Conservation (phyloP, 2,329 filamentous ascomycete species). For the Talaromyces funiculosus region DNA sequence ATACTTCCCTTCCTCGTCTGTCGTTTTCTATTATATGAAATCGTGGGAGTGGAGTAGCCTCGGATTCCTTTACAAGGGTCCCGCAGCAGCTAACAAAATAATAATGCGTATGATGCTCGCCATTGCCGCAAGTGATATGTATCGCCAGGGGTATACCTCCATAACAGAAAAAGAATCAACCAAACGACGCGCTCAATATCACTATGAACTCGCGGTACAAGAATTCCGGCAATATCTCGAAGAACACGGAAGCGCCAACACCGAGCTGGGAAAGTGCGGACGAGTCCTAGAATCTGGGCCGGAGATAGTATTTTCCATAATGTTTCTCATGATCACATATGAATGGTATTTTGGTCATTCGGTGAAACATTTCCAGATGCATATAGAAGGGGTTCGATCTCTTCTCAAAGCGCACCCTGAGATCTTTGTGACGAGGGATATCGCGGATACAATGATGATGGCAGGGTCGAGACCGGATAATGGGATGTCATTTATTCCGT, state of each 20-base stretch:
- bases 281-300: conserved; percentile 8
- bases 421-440: conserved; percentile 26
- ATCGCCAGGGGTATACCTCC: conserved; percentile 26
- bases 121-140: conserved; percentile 32
- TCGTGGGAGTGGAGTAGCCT: conserved; percentile 35
- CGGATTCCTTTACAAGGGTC: conserved; percentile 32
- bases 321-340: conserved; percentile 33
- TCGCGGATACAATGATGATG: conserved; percentile 14
- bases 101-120: conserved; percentile 40
- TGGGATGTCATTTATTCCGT: conserved; percentile 29
- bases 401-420: conserved; percentile 30
- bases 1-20: conserved; percentile 30
- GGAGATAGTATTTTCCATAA: conserved; percentile 31
- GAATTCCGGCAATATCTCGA: conserved; percentile 32
- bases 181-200: conserved; percentile 28
- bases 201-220: conserved; percentile 33
- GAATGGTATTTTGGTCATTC: conserved; percentile 35
- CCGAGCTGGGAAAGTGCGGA: conserved; percentile 8
- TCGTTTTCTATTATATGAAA: conserved; percentile 34
- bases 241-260: conserved; percentile 23
- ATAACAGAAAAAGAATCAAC: conserved; percentile 25
- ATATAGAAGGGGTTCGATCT: conserved; percentile 33
- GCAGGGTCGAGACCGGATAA: conserved; percentile 5
- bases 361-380: conserved; percentile 30
- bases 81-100: conserved; percentile 29